phyloP scores from a whole-genome alignment of 148 eudicot genomes.

The Arbutus unedo region DNA sequence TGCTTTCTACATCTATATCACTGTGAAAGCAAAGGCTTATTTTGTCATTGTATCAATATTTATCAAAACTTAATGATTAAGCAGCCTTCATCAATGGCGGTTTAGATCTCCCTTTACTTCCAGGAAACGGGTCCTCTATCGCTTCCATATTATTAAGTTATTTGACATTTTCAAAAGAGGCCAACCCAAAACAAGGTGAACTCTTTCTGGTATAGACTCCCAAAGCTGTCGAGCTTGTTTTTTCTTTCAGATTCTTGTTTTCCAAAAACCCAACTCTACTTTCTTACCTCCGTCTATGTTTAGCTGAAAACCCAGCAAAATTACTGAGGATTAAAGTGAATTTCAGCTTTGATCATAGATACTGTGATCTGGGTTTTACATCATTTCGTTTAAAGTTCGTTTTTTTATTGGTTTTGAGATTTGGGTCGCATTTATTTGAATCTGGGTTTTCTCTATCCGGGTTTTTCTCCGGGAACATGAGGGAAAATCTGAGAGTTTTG shows the following conservation, averaged over 20 bases:
- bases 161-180: not conserved
- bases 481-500: conserved; percentile 30
- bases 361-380: not conserved
- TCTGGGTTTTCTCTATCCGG: not conserved
- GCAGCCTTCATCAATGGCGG: conserved; percentile 5
- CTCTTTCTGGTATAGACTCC: not conserved
- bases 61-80: not conserved
- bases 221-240: not conserved
- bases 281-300: not conserved
- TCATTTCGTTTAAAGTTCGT: not conserved
- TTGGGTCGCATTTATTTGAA: not conserved
- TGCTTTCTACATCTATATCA: not conserved
- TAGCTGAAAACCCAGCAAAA: conserved; percentile 5
- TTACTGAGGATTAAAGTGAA: not conserved
- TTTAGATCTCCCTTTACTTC: conserved; percentile 15
- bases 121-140: not conserved
- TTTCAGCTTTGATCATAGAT: not conserved
- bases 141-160: not conserved
- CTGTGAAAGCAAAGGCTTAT: not conserved
- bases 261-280: not conserved
- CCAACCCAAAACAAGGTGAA: not conserved
- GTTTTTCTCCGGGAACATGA: conserved; percentile 21
- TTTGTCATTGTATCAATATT: not conserved
- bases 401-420: not conserved
- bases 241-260: conserved; percentile 1